Conservation (phyloP, 1,284 basidiomycete genomes). For the Ustilago cynodontis region DNA sequence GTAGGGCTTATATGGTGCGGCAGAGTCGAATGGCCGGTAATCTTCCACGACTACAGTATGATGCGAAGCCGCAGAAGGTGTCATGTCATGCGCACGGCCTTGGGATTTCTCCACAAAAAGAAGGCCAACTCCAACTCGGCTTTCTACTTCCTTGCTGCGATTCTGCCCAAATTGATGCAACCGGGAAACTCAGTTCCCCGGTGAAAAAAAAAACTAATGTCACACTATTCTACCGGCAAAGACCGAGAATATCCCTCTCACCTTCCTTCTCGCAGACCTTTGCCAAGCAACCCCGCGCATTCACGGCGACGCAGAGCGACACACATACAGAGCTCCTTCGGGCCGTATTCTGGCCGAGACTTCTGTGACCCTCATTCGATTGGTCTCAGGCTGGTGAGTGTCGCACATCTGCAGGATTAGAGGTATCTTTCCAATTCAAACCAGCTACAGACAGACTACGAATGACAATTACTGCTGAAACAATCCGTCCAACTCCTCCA, state of each 20-base stretch:
- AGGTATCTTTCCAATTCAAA: not conserved
- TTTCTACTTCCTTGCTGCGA: constrained; percentile 18
- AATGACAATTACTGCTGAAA: constrained; percentile 32
- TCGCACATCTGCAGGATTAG: too few relatives aligned
- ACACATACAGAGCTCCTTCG: not conserved
- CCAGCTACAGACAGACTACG: not conserved
- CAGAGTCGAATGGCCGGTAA: constrained; percentile 5
- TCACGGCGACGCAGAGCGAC: not conserved
- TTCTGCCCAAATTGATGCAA: constrained; percentile 1
- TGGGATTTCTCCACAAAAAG: constrained; percentile 14
- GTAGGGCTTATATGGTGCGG: not conserved
- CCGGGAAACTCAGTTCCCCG: constrained; percentile 40
- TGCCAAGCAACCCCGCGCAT: constrained; percentile 2
- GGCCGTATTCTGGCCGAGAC: not conserved
- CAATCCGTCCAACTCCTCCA: constrained; percentile 54
- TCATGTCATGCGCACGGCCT: constrained; percentile 28
- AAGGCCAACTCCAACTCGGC: constrained; percentile 13
- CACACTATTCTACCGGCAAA: not conserved
- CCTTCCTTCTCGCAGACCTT: not conserved
- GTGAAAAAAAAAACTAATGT: constrained; percentile 5
- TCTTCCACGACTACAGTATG: too few relatives aligned
- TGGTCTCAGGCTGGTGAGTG: too few relatives aligned
- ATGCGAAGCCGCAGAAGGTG: too few relatives aligned
- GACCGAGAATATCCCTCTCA: not conserved
- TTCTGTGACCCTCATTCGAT: too few relatives aligned